Percentiles rank a stretch among this genome's conserved stretches.
These are phyloP conservation scores for Magnolia officinalis DNA, from an alignment of 164 flowering plant species.

Conservation along the genomic window DNA sequence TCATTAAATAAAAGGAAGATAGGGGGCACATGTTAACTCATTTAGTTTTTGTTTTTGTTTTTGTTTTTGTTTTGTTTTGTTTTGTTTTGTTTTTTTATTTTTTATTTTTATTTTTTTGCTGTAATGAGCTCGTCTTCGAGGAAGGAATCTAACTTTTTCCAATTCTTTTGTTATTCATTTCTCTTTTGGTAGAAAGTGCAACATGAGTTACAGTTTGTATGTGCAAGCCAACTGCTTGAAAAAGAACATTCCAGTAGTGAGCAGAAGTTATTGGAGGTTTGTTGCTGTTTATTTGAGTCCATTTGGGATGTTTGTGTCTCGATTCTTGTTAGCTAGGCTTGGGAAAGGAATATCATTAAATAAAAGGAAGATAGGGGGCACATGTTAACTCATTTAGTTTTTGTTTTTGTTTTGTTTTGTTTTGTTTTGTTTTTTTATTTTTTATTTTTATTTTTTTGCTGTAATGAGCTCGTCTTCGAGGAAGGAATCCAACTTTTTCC, in stretches of 20 bases:
- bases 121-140: background rate
- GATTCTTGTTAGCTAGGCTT: background rate
- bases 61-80: too few species aligned
- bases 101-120: background rate
- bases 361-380: background rate
- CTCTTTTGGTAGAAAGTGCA: conserved; percentile 27
- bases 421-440: too few species aligned
- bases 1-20: background rate
- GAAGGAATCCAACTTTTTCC: background rate
- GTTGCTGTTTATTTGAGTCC: background rate
- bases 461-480: background rate
- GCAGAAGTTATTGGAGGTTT: conserved; percentile 70
- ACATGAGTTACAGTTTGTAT: conserved; percentile 27
- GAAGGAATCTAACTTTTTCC: background rate
- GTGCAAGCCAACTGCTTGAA: conserved; percentile 75
- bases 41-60: background rate
- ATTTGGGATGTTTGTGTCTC: background rate
- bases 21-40: background rate
- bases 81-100: too few species aligned
- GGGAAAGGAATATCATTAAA: background rate
- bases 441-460: background rate
- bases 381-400: background rate
- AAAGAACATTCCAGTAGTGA: conserved; percentile 91
- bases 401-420: too few species aligned
- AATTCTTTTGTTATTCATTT: background rate